These are phyloP conservation scores for Panaeolus papilionaceus DNA, from an alignment of 768 basidiomycete species.

Conservation along the genomic window DNA sequence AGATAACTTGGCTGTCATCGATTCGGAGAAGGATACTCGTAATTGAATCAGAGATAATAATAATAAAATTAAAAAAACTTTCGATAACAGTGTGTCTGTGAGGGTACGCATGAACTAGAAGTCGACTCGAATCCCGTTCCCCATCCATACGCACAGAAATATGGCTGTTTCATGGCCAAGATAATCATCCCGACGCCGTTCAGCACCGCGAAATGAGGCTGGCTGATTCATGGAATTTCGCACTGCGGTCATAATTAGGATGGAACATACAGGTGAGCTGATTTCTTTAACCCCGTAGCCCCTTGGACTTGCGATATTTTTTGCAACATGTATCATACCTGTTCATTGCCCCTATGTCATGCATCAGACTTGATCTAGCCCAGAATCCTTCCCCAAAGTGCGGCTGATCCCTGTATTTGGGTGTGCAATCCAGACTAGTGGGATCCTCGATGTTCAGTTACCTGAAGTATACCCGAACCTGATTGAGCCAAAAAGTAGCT, in stretches of 20 bases:
- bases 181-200: constrained; percentile 4
- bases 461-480: not conserved
- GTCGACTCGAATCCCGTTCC: not conserved
- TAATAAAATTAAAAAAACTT: not conserved
- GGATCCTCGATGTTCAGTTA: not conserved
- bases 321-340: not conserved
- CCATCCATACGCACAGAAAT: not conserved
- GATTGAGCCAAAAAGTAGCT: not conserved
- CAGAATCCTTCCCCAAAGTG: not conserved
- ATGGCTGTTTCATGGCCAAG: not conserved
- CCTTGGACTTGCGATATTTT: not conserved
- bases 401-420: not conserved
- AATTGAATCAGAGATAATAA: not conserved
- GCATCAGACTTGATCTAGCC: not conserved
- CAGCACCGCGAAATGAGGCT: not conserved
- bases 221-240: not conserved
- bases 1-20: not conserved
- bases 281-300: not conserved
- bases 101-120: not conserved
- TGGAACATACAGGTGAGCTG: not conserved
- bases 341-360: too few species aligned
- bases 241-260: not conserved
- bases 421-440: not conserved
- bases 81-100: not conserved
- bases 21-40: not conserved